Evolutionary conservation across 345 rosid genomes (phyloP), one percentile per base, ranked within the genome.

Genomic region (Brassica napus): DNA sequence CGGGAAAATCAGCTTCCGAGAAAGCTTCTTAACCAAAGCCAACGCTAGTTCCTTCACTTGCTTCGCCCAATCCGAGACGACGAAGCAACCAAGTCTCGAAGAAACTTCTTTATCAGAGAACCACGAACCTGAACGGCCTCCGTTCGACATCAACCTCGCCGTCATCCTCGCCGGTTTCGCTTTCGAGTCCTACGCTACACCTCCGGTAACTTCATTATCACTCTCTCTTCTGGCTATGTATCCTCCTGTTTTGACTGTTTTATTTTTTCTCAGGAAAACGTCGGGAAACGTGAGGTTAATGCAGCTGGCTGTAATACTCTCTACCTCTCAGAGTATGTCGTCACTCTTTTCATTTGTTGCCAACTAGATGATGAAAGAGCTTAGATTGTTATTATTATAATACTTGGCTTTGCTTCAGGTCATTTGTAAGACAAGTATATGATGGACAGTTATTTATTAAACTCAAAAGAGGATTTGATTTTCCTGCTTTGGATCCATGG

Each of bases 401-500:
- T 26, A 61, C 8, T 63, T 18, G 21, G 21, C 21, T 18, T 18
- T 31, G 58, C 69, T 47, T 77, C 85, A 92, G 97, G 93, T 86
- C 91, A 24, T 92, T 92, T 86, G 90, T 92, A 2, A 91, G 93
- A 5, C 89, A 91, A 82, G 86, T 89, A 69, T 92, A 89, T 68
- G 93, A 91, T 61, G 98, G 98, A 5, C 98, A 94, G 55, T 79
- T 92, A 77, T 87, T 92, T 44, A 69, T 94, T 18, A 94, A 90
- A 81, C 85, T 94, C 74, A 89, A 86, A 68, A 91, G 86, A 80
- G 97, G 98, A 23, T 60, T 88, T 73, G 71, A 88, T 72, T 88
- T 94, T 14, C 99, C 98, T 73, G 92, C 92, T 47, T 89, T 94
- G 94, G 99, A 94, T 84, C 98, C 93, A 44, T 94, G 98, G 99